phyloP scores from a whole-genome alignment of 2,329 filamentous ascomycete genomes.

The Diplocarpon mali region DNA sequence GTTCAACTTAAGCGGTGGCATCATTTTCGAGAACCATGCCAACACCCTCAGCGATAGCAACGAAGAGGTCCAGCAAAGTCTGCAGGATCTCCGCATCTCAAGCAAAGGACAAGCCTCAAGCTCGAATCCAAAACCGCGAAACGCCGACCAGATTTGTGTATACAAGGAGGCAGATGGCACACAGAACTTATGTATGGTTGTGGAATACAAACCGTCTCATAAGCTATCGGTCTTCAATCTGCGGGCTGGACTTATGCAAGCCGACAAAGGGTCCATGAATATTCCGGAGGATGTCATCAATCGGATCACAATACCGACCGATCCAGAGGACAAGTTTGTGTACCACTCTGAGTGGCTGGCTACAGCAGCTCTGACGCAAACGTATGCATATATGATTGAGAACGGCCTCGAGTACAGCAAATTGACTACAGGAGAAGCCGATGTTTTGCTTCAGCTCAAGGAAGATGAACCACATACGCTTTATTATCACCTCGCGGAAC shows the following conservation, averaged over 20 bases:
- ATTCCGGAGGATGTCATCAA: conserved; percentile 31
- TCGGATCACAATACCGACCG: conserved; percentile 25
- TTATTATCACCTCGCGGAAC: conserved; percentile 15
- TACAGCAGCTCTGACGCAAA: conserved; percentile 35
- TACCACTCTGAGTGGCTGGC: conserved; percentile 31
- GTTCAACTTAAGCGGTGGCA: conserved; percentile 17
- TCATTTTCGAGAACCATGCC: conserved; percentile 19
- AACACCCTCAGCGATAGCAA: conserved; percentile 18
- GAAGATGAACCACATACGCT: conserved; percentile 15
- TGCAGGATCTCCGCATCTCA: conserved; percentile 14
- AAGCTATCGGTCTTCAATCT: conserved; percentile 35
- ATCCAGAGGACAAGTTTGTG: conserved; percentile 27
- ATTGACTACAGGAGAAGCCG: conserved; percentile 20
- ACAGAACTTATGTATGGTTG: conserved; percentile 14
- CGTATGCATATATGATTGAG: conserved; percentile 39
- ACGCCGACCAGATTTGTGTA: conserved; percentile 18
- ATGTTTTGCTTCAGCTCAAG: conserved; percentile 21
- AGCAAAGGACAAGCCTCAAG: conserved; percentile 11
- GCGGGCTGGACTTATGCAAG: conserved; percentile 29
- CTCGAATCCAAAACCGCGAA: conserved; percentile 14
- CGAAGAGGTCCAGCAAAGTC: conserved; percentile 20
- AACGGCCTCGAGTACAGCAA: conserved; percentile 27
- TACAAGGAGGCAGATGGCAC: conserved; percentile 15
- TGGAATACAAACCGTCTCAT: conserved; percentile 38
- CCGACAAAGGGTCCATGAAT: conserved; percentile 13